Percentiles rank a stretch among this genome's conserved stretches.
Conservation (phyloP, 805 yeast genomes). For the Saturnispora galanensis region DNA sequence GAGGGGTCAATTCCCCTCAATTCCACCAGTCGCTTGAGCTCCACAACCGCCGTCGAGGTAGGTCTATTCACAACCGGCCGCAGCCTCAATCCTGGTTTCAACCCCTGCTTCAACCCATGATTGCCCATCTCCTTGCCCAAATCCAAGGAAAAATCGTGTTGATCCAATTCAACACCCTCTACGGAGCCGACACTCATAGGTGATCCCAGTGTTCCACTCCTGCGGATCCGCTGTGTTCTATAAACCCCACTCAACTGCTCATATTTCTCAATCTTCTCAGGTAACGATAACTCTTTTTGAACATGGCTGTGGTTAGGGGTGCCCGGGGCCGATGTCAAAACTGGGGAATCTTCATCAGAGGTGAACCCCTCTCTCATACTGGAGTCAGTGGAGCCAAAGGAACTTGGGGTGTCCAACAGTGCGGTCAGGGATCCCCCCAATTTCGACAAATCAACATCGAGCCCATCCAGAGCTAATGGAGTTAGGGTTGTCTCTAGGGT, state of each 20-base stretch:
- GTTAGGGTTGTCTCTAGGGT: too few relatives aligned
- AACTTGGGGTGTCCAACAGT: slow-evolving; percentile 11
- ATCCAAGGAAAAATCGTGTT: neutral
- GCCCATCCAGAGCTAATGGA: too few relatives aligned
- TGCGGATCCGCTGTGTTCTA: slow-evolving; percentile 7
- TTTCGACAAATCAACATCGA: slow-evolving; percentile 2
- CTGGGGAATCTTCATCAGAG: neutral
- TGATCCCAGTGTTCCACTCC: slow-evolving; percentile 10
- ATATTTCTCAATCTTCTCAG: slow-evolving; percentile 23
- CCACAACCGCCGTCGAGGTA: slow-evolving; percentile 5
- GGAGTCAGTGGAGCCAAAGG: slow-evolving; percentile 8
- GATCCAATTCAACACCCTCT: slow-evolving; percentile 1
- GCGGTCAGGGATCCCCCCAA: slow-evolving; percentile 11
- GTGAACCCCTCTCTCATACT: neutral
- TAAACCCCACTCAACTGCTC: slow-evolving; percentile 23
- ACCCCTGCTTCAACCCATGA: too few relatives aligned
- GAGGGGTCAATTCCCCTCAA: neutral
- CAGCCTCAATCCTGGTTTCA: neutral
- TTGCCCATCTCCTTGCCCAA: too few relatives aligned
- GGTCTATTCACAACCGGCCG: slow-evolving; percentile 10
- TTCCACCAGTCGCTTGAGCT: slow-evolving; percentile 11
- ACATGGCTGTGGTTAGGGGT: neutral
- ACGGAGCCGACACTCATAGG: slow-evolving; percentile 1
- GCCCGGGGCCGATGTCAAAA: neutral
- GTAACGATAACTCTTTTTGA: slow-evolving; percentile 10